Conservation (phyloP, 352 stramenopile genomes). For the Elongisporangium undulatum region DNA sequence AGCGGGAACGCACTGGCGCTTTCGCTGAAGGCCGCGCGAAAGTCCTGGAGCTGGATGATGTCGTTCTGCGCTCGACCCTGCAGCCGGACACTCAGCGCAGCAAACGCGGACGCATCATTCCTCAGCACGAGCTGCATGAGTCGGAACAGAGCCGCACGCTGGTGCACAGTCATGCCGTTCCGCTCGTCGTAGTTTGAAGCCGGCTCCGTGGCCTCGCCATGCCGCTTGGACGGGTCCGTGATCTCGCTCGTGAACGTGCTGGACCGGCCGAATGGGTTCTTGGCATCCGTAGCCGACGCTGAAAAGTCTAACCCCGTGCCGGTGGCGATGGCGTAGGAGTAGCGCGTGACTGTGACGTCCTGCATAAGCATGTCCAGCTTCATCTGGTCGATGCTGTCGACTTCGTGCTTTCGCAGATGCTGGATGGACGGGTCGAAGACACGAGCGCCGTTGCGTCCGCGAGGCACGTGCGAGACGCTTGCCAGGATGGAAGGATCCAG, state of each 20-base stretch:
- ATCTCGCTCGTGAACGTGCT: slow-evolving; percentile 78
- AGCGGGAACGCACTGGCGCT: slow-evolving; percentile 7
- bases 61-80: slow-evolving; percentile 6
- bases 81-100: slow-evolving; percentile 4
- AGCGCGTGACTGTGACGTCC: slow-evolving; percentile 40
- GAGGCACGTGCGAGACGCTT: slow-evolving; percentile 32
- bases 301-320: slow-evolving; percentile 53
- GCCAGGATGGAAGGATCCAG: slow-evolving; percentile 26
- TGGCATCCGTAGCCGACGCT: slow-evolving; percentile 40
- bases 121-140: slow-evolving; percentile 20
- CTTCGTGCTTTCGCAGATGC: slow-evolving; percentile 56
- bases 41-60: slow-evolving; percentile 46
- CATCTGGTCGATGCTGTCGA: slow-evolving; percentile 73
- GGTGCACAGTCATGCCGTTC: slow-evolving; percentile 47
- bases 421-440: slow-evolving; percentile 44
- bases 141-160: slow-evolving; percentile 52
- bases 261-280: slow-evolving; percentile 58
- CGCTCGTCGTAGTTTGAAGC: slow-evolving; percentile 41
- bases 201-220: slow-evolving; percentile 68
- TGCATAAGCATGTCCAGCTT: slow-evolving; percentile 49
- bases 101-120: slow-evolving; percentile 5
- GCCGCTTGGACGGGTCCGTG: slow-evolving; percentile 48
- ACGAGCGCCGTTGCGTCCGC: slow-evolving; percentile 46
- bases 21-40: slow-evolving; percentile 24
- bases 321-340: slow-evolving; percentile 61